Conservation (phyloP, 176 grass and related monocot species). For the Oryza nivara region DNA sequence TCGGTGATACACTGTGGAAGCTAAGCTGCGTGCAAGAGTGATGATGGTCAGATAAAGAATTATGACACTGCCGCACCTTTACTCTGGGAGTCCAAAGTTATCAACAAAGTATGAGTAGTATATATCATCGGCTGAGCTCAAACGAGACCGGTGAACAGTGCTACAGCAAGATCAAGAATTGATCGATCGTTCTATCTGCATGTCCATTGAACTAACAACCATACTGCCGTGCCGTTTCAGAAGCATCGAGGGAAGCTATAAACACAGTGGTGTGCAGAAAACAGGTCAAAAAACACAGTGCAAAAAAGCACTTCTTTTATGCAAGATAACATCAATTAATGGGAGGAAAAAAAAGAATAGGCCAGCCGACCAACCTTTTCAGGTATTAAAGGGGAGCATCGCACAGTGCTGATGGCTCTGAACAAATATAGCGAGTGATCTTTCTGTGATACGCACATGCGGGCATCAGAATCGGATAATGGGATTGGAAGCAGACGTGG, state of each 20-base stretch:
- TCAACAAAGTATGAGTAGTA: neutral
- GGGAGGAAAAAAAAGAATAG: neutral
- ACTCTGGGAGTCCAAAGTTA: neutral
- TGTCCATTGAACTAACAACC: conserved; percentile 8
- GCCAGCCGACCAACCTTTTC: conserved; percentile 8
- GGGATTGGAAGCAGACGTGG: conserved; percentile 24
- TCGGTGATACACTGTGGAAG: neutral
- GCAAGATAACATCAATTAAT: neutral
- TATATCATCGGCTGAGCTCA: neutral
- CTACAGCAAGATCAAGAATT: neutral
- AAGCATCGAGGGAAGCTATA: neutral
- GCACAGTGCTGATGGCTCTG: neutral
- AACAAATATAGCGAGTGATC: neutral
- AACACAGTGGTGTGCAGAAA: neutral
- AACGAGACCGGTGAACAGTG: conserved; percentile 31
- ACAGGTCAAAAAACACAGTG: neutral
- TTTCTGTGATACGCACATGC: conserved; percentile 10
- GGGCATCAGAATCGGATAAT: conserved; percentile 33
- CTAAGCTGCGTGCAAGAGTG: too few species aligned
- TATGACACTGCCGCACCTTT: neutral
- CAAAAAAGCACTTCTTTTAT: neutral
- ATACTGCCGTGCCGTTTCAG: neutral
- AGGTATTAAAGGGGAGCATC: conserved; percentile 1
- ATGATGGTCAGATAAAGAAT: conserved; percentile 20
- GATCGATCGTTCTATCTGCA: neutral